These are phyloP conservation scores for Apiospora aurea DNA, from an alignment of 2,329 filamentous ascomycete genomes.

Conservation along the genomic window DNA sequence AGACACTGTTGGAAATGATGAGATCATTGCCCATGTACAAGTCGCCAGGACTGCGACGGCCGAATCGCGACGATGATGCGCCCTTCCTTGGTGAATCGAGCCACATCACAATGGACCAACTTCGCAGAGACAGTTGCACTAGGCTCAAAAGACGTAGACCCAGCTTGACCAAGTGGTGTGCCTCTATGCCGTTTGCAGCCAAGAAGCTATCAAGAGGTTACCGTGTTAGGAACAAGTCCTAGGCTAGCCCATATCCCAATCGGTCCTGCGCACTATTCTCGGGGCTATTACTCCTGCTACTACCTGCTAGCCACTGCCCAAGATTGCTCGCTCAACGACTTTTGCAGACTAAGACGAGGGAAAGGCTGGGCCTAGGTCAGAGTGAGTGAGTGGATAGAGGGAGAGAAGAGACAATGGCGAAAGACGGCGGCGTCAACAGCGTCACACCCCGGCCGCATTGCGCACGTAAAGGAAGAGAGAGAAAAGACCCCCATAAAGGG, in stretches of 20 bases:
- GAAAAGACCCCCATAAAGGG: neutral
- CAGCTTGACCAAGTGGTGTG: neutral
- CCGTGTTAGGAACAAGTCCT: conserved; percentile 3
- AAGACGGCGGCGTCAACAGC: conserved; percentile 23
- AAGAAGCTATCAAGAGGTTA: neutral
- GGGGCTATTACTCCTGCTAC: neutral
- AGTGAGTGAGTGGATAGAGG: neutral
- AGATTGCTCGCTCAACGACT: neutral
- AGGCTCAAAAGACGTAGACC: neutral
- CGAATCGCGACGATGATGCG: neutral
- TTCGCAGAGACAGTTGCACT: neutral
- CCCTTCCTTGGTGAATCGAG: neutral
- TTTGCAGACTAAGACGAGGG: neutral
- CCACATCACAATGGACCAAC: neutral
- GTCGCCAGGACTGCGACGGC: neutral
- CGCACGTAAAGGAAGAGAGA: neutral
- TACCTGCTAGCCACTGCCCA: neutral
- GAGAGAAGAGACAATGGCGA: neutral
- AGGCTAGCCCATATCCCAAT: neutral
- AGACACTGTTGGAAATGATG: neutral
- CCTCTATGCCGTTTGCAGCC: neutral
- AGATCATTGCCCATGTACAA: neutral
- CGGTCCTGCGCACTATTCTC: neutral
- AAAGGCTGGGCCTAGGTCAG: neutral
- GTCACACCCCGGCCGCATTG: conserved; percentile 23